Conservation (phyloP, 257 asterid species). For the Solanum pennellii region DNA sequence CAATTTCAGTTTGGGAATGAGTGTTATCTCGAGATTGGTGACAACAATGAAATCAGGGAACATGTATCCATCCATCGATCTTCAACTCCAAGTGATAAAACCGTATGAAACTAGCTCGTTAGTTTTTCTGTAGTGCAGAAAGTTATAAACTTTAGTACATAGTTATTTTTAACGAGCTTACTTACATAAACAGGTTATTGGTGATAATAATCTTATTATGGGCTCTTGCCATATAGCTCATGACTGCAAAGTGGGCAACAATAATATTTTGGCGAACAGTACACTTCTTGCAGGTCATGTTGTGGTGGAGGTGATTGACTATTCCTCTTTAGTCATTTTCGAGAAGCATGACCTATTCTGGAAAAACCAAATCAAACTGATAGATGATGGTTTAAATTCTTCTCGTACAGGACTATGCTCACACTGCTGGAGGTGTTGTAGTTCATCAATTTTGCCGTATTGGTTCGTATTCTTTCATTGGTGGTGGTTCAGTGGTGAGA, state of each 20-base stretch:
- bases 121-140: neutral
- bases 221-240: constrained; percentile 97
- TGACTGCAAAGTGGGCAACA: constrained; percentile 81
- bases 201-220: constrained; percentile 83
- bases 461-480: constrained; percentile 87
- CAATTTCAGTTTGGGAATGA: constrained; percentile 65
- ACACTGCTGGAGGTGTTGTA: constrained; percentile 73
- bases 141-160: neutral
- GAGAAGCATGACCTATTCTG: neutral
- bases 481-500: constrained; percentile 91
- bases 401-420: constrained; percentile 61
- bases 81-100: constrained; percentile 59
- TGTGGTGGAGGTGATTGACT: constrained; percentile 57
- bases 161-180: neutral
- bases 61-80: constrained; percentile 83
- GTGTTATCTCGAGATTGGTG: constrained; percentile 89
- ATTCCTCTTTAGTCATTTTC: neutral
- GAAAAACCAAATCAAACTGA: neutral
- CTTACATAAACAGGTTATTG: constrained; percentile 53
- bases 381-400: constrained; percentile 10
- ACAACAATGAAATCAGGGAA: constrained; percentile 85
- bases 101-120: constrained; percentile 33
- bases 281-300: constrained; percentile 96
- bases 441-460: constrained; percentile 89
- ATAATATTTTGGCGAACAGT: constrained; percentile 77